Conservation (phyloP, 2,329 filamentous ascomycete genomes). For the Colletotrichum destructivum region DNA sequence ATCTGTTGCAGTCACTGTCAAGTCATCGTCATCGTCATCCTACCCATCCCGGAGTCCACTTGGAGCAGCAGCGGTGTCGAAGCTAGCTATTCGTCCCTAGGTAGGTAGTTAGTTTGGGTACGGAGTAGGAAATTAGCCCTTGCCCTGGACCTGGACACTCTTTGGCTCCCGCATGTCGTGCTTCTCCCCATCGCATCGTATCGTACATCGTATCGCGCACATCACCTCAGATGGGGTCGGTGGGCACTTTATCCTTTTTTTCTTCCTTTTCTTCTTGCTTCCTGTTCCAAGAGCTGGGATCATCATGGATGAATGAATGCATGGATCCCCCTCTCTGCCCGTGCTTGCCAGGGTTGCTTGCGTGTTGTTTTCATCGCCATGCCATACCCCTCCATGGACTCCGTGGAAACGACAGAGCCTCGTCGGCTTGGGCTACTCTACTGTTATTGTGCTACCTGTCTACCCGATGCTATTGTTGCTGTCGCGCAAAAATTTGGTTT, state of each 20-base stretch:
- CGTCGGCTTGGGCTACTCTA: background rate
- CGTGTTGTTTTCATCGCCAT: conserved; percentile 7
- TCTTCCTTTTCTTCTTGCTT: background rate
- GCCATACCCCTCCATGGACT: background rate
- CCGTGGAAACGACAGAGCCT: background rate
- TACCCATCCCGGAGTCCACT: conserved; percentile 1
- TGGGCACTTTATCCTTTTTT: background rate
- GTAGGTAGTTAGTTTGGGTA: no score
- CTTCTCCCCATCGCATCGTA: conserved; percentile 25
- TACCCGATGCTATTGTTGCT: no score
- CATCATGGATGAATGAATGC: background rate
- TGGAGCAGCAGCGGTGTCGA: background rate
- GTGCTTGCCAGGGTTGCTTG: background rate
- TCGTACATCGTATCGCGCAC: conserved; percentile 8
- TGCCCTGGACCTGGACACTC: conserved; percentile 10
- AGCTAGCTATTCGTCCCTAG: background rate
- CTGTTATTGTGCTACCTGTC: background rate
- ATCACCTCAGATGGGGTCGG: conserved; percentile 10
- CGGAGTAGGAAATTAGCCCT: background rate
- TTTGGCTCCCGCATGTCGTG: conserved; percentile 39
- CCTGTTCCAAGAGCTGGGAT: conserved; percentile 1
- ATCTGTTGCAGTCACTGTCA: conserved; percentile 3
- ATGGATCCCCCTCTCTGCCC: background rate
- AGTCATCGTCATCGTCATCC: conserved; percentile 31
- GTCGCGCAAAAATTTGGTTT: background rate